Percentiles rank a stretch among this genome's conserved stretches.
Evolutionary conservation across 1,284 basidiomycete species (phyloP).

Genomic region (Heterobasidion parviporum): DNA sequence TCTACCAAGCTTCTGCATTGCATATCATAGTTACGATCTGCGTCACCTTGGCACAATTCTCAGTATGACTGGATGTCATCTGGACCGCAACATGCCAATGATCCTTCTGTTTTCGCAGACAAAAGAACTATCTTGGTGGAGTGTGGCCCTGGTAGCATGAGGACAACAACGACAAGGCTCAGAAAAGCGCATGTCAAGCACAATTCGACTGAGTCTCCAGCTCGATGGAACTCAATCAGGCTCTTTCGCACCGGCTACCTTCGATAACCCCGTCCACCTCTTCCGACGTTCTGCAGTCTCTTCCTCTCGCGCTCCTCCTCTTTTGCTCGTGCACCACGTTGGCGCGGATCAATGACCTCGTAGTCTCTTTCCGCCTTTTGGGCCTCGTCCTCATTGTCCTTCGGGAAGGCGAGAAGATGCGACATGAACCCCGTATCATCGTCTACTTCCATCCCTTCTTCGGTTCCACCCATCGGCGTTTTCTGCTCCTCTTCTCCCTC

Average conservation of each 20-base stretch:
- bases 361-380: constrained; percentile 83
- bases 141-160: no score
- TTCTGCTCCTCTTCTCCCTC: constrained; percentile 17
- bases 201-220: constrained; percentile 10
- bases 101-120: no score
- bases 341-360: constrained; percentile 78
- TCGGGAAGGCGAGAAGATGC: constrained; percentile 72
- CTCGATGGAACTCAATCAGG: neutral
- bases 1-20: no score
- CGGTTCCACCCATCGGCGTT: constrained; percentile 25
- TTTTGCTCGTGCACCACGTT: constrained; percentile 57
- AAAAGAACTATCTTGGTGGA: no score
- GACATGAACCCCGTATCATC: constrained; percentile 74
- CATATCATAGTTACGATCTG: neutral
- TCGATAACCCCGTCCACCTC: constrained; percentile 1
- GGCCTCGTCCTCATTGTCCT: constrained; percentile 70
- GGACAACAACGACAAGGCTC: no score
- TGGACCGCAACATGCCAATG: no score
- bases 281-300: constrained; percentile 22
- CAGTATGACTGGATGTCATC: neutral
- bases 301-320: constrained; percentile 70
- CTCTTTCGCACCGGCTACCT: neutral
- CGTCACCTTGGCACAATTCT: neutral
- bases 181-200: neutral
- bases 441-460: constrained; percentile 69